Conservation (phyloP, 2,329 filamentous ascomycete species). For the Cladobotryum mycophilum region DNA sequence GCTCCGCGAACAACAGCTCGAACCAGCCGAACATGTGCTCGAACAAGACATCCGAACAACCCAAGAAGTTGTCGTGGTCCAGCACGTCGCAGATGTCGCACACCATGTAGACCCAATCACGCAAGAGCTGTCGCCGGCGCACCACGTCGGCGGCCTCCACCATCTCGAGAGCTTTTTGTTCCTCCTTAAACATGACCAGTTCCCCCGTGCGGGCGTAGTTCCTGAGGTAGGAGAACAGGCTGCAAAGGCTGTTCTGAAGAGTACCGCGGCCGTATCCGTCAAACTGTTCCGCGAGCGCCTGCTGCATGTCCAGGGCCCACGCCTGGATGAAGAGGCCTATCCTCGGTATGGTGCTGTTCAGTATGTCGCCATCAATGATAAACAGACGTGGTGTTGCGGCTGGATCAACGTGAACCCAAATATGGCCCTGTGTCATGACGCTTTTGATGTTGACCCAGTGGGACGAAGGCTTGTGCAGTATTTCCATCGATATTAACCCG, state of each 20-base stretch:
- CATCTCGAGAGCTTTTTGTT: neutral
- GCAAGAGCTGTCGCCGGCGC: neutral
- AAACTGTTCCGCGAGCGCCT: neutral
- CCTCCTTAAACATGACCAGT: neutral
- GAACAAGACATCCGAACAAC: slow-evolving; percentile 22
- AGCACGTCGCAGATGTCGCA: slow-evolving; percentile 23
- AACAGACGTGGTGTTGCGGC: neutral
- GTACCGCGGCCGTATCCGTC: neutral
- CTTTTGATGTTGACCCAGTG: neutral
- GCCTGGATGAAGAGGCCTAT: neutral
- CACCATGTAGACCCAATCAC: slow-evolving; percentile 14
- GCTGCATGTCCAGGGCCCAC: neutral
- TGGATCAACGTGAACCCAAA: neutral
- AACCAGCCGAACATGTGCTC: slow-evolving; percentile 19
- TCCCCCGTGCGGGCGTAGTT: slow-evolving; percentile 4
- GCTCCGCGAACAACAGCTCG: slow-evolving; percentile 15
- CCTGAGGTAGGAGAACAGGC: neutral
- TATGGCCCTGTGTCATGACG: neutral
- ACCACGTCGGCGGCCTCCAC: neutral
- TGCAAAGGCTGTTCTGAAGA: neutral
- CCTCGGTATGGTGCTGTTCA: neutral
- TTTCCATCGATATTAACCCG: too few species aligned
- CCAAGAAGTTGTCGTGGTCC: slow-evolving; percentile 20
- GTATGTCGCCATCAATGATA: neutral
- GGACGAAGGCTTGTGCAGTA: too few species aligned